Percentiles rank a stretch among this genome's conserved stretches.
These are phyloP conservation scores for Narthecium ossifragum DNA, from an alignment of 106 monocot species.

Conservation along the genomic window DNA sequence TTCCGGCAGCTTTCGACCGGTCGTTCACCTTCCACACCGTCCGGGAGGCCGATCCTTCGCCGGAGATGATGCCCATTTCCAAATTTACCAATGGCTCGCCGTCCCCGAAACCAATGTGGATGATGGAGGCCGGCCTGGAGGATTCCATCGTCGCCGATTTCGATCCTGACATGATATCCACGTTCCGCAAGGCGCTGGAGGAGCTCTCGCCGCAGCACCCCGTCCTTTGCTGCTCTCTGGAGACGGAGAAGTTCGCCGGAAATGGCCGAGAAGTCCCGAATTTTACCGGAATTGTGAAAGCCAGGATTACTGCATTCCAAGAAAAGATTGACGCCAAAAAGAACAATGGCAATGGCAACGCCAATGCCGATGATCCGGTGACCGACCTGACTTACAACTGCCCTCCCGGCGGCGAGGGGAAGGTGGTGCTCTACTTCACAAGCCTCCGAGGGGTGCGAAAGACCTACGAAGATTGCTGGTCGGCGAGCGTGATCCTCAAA, in stretches of 20 bases:
- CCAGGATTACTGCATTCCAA: conserved; percentile 49
- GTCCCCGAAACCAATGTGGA: conserved; percentile 20
- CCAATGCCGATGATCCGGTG: background rate
- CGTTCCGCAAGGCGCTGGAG: conserved; percentile 32
- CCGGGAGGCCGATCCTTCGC: background rate
- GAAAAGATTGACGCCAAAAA: conserved; percentile 53
- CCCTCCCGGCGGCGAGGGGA: conserved; percentile 32
- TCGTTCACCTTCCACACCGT: conserved; percentile 31
- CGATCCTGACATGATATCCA: conserved; percentile 30
- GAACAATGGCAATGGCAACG: background rate
- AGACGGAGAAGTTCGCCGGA: background rate
- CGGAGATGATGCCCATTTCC: too few species aligned
- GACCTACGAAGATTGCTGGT: conserved; percentile 80
- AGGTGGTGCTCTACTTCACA: conserved; percentile 69
- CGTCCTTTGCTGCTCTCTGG: background rate
- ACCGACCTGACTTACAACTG: conserved; percentile 1
- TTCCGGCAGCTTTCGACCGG: background rate
- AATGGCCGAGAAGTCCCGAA: conserved; percentile 8
- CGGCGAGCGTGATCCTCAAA: conserved; percentile 28
- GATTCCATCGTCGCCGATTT: conserved; percentile 23
- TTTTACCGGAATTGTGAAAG: conserved; percentile 43
- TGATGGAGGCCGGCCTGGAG: conserved; percentile 2
- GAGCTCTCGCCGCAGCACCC: conserved; percentile 17
- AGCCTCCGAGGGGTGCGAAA: conserved; percentile 75
- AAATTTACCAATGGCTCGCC: background rate